Base-by-base conservation (phyloP, 2,329 filamentous ascomycete species). In the Claviceps quebecensis region DNA sequence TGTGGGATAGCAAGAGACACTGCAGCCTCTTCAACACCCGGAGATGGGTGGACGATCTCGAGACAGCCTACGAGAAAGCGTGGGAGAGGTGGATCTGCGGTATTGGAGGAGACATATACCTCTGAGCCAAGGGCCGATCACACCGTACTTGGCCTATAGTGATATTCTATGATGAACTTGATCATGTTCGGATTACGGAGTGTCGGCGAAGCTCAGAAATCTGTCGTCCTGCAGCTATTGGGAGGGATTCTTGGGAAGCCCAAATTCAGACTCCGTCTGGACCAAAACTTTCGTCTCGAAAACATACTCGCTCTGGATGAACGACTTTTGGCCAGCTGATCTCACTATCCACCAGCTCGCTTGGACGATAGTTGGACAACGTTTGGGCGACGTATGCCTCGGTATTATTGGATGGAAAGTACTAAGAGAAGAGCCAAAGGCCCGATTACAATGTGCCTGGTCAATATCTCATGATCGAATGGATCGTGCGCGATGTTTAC, bases 11-110 rank as follows among this genome's bases (percentile, higher is more conserved):
- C 60, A 83, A 91, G 58, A 95, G 88, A 86, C 80, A 74, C 29
- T 95, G 89, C 66, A 86, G 85, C 14, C 73, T 98, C 44, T 98
- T 98, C 64, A 82, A 98, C 67, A 98, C 93, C 5, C 78, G 75
- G 59, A 78, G 93, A 58, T 98, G 93, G 93, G 91, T 97, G 26
- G 71, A 75, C 46, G 90, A 97, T 67, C 70, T 98, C 19, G 93
- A 98, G 70, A 76, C 79, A 55, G 90, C 89, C 13, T 98, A 96
- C 65, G 83, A 86, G 57, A 80, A 86, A 63, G 89, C 90, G 17
- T 98, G 93, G 93, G 75, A 76, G 59, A 78, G 81, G 63, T 98
- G 93, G 91, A 88, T 90, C 40, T 74, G 72, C 41, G 90, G 88
- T 13, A 80, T 88, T 67, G 83, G 86, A n/a, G 90, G 91, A 8